phyloP scores from a whole-genome alignment of 2,329 filamentous ascomycete species.

The Parafenestella ontariensis region DNA sequence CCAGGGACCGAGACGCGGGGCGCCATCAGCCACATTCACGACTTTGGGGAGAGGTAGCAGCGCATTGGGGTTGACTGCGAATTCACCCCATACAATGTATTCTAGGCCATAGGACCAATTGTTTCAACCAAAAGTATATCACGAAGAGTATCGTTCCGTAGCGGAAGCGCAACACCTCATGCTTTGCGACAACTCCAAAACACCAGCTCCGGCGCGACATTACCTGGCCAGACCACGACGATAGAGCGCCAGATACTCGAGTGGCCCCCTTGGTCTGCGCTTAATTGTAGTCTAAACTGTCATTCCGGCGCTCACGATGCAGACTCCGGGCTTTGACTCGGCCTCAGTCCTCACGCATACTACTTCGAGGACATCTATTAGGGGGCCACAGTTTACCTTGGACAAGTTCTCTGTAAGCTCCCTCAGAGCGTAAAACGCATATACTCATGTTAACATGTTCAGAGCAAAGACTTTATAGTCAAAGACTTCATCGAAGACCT shows the following conservation, averaged over 20 bases:
- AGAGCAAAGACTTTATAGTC: constrained; percentile 84
- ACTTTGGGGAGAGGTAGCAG: constrained; percentile 1
- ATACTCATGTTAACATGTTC: constrained; percentile 13
- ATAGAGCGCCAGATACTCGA: constrained; percentile 13
- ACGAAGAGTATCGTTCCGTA: background rate
- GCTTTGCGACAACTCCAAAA: constrained; percentile 18
- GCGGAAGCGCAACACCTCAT: constrained; percentile 8
- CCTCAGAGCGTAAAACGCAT: background rate
- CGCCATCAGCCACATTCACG: constrained; percentile 36
- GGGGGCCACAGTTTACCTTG: constrained; percentile 76
- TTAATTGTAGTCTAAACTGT: background rate
- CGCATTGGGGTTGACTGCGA: too few relatives aligned
- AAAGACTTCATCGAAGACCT: constrained; percentile 96
- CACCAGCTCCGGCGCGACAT: constrained; percentile 19
- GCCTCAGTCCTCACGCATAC: constrained; percentile 51
- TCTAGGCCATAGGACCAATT: background rate
- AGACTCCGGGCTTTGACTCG: constrained; percentile 48
- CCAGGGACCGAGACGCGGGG: constrained; percentile 28
- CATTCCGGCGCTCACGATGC: constrained; percentile 33
- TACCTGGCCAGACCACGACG: constrained; percentile 18
- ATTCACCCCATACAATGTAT: too few relatives aligned
- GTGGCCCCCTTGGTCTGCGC: constrained; percentile 1
- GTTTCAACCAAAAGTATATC: background rate
- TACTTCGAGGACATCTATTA: constrained; percentile 48
- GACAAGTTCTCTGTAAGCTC: constrained; percentile 67